Conservation (phyloP, 306 rosid species). For the Prunus persica region Prunus_persica_NCBIv2 NC_034009.1:35702001-35702500, state of each 20-base stretch:
- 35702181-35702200: constrained; percentile 43
- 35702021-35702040: not conserved
- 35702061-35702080: constrained; percentile 54
- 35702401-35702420: not conserved
- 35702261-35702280: constrained; percentile 52
- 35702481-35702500: constrained; percentile 3
- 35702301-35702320: constrained; percentile 38
- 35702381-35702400: no score
- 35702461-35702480: constrained; percentile 11
- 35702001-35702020: constrained; percentile 58
- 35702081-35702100: constrained; percentile 1
- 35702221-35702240: constrained; percentile 31
- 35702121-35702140: no score
- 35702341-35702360: not conserved
- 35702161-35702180: constrained; percentile 38
- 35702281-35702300: constrained; percentile 65
- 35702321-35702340: constrained; percentile 14
- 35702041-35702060: constrained; percentile 16
- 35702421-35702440: not conserved
- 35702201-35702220: constrained; percentile 37
- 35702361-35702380: not conserved
- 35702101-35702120: no score
- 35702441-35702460: not conserved
- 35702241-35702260: constrained; percentile 47
- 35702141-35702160: not conserved